A percentile compares a stretch with the other conserved stretches of the same genome.
Evolutionary conservation across 1,139 yeast genomes (phyloP).

Genomic region (Hansenula sp.): DNA sequence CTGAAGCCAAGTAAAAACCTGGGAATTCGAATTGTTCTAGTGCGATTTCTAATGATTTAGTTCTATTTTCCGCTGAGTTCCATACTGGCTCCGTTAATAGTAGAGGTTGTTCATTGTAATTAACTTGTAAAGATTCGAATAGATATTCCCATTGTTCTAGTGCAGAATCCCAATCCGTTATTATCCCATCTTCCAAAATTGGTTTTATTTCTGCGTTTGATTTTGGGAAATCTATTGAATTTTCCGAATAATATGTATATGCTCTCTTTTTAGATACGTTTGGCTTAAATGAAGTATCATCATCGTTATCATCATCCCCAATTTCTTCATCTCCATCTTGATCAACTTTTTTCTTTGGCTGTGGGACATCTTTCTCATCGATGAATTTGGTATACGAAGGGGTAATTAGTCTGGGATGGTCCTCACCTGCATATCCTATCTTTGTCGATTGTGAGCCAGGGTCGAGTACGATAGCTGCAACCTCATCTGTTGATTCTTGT

Average conservation of each 20-base stretch:
- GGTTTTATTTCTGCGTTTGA: slow-evolving; percentile 49
- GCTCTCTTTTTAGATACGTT: slow-evolving; percentile 16
- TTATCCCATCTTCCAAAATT: slow-evolving; percentile 55
- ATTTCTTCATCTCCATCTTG: slow-evolving; percentile 29
- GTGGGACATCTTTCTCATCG: slow-evolving; percentile 12
- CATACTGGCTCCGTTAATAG: slow-evolving; percentile 83
- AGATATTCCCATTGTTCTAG: slow-evolving; percentile 61
- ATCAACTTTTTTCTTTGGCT: slow-evolving; percentile 6
- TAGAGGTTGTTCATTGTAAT: slow-evolving; percentile 68
- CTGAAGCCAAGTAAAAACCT: slow-evolving; percentile 80
- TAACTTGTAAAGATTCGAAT: slow-evolving; percentile 44
- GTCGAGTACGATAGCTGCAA: slow-evolving; percentile 86
- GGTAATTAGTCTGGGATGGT: slow-evolving; percentile 72
- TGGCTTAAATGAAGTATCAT: slow-evolving; percentile 24
- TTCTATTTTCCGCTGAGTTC: slow-evolving; percentile 70
- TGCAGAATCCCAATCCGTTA: slow-evolving; percentile 75
- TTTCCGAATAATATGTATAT: slow-evolving; percentile 44
- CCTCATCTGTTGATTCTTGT: slow-evolving; percentile 54
- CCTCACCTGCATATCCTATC: slow-evolving; percentile 93
- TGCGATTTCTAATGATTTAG: slow-evolving; percentile 68
- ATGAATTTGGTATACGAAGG: slow-evolving; percentile 56
- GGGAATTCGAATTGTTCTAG: slow-evolving; percentile 75
- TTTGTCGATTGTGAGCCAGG: slow-evolving; percentile 85
- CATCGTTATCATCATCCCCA: slow-evolving; percentile 27
- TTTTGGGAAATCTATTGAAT: slow-evolving; percentile 52